Percentiles rank a stretch among this genome's conserved stretches.
phyloP scores from a whole-genome alignment of 108 stramenopile genomes.

The Nitzschia inconspicua region DNA sequence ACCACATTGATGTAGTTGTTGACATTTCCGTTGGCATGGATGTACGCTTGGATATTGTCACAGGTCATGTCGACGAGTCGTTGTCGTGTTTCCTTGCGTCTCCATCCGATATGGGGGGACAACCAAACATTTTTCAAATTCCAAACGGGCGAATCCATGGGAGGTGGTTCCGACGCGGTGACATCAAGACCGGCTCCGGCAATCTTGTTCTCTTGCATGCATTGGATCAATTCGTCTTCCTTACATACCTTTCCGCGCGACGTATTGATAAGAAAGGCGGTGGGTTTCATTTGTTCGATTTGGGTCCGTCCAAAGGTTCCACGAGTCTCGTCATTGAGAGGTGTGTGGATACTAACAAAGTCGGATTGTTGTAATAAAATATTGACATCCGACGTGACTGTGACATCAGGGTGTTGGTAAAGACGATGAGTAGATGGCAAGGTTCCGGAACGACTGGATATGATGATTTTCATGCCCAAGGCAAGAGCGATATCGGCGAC shows the following conservation, averaged over 20 bases:
- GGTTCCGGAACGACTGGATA: conserved; percentile 58
- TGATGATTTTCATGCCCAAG: conserved; percentile 84
- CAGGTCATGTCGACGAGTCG: conserved; percentile 85
- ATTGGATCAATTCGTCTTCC: conserved; percentile 73
- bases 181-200: conserved; percentile 86
- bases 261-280: conserved; percentile 89
- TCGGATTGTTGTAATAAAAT: conserved; percentile 60
- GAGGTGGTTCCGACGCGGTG: conserved; percentile 67
- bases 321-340: conserved; percentile 79
- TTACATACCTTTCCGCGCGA: conserved; percentile 86
- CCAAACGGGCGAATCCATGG: conserved; percentile 62
- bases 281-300: conserved; percentile 79
- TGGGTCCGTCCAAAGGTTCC: conserved; percentile 70
- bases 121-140: conserved; percentile 70
- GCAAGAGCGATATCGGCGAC: conserved; percentile 80
- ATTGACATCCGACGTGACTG: conserved; percentile 52
- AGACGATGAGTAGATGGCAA: conserved; percentile 57
- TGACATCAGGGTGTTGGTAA: conserved; percentile 44
- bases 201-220: conserved; percentile 65
- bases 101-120: conserved; percentile 89
- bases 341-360: conserved; percentile 83
- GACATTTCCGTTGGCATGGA: conserved; percentile 22
- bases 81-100: conserved; percentile 85
- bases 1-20: conserved; percentile 41
- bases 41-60: conserved; percentile 72